Conservation (phyloP, 2,329 filamentous ascomycete species). For the Periconia sp. region DNA sequence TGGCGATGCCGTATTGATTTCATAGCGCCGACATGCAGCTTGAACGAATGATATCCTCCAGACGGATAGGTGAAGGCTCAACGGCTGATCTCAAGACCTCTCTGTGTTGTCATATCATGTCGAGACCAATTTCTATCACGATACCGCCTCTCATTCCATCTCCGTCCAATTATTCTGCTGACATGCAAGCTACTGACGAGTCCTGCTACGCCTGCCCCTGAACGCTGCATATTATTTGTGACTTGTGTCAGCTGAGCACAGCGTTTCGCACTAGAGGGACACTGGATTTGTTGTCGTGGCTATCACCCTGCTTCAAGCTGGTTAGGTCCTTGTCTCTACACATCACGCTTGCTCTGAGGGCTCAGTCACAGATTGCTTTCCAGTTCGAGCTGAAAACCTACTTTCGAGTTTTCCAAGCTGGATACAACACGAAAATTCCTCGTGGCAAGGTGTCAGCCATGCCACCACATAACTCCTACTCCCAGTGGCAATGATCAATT, state of each 20-base stretch:
- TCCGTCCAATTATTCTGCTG: slow-evolving; percentile 26
- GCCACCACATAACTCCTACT: neutral
- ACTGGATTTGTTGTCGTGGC: slow-evolving; percentile 31
- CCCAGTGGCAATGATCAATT: no score
- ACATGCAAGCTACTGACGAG: slow-evolving; percentile 2
- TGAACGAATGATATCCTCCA: slow-evolving; percentile 18
- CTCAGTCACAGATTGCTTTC: slow-evolving; percentile 13
- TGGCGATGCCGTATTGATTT: slow-evolving; percentile 35
- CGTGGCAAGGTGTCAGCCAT: no score
- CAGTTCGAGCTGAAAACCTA: neutral
- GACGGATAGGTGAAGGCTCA: slow-evolving; percentile 9
- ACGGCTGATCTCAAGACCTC: slow-evolving; percentile 4
- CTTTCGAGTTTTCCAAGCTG: neutral
- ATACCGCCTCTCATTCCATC: slow-evolving; percentile 8
- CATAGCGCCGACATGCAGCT: slow-evolving; percentile 22
- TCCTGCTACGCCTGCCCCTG: slow-evolving; percentile 30
- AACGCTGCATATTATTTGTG: slow-evolving; percentile 37
- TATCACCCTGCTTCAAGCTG: slow-evolving; percentile 17
- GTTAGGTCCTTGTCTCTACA: slow-evolving; percentile 13
- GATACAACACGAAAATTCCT: no score
- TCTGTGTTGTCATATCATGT: slow-evolving; percentile 8
- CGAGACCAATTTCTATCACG: slow-evolving; percentile 26
- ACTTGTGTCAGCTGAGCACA: slow-evolving; percentile 42
- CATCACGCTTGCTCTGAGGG: slow-evolving; percentile 16
- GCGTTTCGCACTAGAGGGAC: slow-evolving; percentile 27